Base-by-base conservation (phyloP, 441 rosid species). In the Pelargonium myrrhifolium region DNA sequence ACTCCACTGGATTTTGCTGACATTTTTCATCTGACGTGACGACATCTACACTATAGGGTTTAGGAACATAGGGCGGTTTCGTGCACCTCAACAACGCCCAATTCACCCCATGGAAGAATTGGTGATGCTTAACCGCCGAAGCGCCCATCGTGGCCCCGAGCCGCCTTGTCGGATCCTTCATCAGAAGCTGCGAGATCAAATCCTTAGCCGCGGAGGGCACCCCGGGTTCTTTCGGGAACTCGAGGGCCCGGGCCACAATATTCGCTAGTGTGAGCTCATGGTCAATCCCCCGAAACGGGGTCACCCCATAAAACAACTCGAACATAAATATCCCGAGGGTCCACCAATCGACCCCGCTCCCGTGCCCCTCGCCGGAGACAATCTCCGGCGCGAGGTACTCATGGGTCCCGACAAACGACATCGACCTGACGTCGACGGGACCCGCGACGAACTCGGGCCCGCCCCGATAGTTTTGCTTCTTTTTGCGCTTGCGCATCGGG, bases 281-380 rank as follows among this genome's bases (percentile, higher is more conserved):
- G 83, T 93, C 96, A 74, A 81, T 70, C 0, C 98, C 98, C 73
- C 81, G 78, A 43, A 90, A 93, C 8, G 96, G 94, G 2, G 98
- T 90, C 20, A 79, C 77, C 58, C 94, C 98, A 43, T 82, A 86
- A 70, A 88, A 87, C 6, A 93, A 78, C 73, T 93, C 92, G 55
- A 76, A 90, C 79, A 86, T 86, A 69, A 93, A 90, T 74, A 93
- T 86, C 68, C 96, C 97, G 0, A 89, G 65, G 0, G 97, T 93
- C 98, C 98, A 89, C 97, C 98, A 90, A 72, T 87, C 97, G 18
- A 93, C 97, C 0, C 91, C 85, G 26, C 90, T 88, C 8, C 96
- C 97, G 3, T 93, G 97, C 0, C 97, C 98, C 78, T 93, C 92
- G 0, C 91, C 92, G 56, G 96, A 90, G 37, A 90, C 87, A 8